These are phyloP conservation scores for Paraphoma chrysanthemicola DNA, from an alignment of 2,329 filamentous ascomycete species.

Conservation along the genomic window DNA sequence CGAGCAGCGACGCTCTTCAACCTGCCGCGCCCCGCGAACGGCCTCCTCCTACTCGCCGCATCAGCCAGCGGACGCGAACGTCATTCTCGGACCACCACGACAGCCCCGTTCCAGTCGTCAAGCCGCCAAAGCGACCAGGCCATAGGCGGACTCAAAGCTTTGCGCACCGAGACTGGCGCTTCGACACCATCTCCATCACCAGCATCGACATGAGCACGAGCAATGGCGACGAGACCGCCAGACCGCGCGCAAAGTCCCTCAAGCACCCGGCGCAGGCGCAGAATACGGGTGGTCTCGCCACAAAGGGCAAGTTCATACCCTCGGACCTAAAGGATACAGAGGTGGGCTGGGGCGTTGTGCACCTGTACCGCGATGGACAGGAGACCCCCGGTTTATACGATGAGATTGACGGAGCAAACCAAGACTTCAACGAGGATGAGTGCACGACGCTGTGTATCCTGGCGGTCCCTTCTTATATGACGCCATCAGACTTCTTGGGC, in stretches of 20 bases:
- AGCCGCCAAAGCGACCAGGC: constrained; percentile 43
- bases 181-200: constrained; percentile 78
- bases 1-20: constrained; percentile 31
- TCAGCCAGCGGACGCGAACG: constrained; percentile 42
- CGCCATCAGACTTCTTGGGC: constrained; percentile 86
- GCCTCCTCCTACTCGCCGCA: constrained; percentile 25
- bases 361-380: constrained; percentile 86
- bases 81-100: constrained; percentile 46
- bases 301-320: constrained; percentile 80
- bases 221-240: constrained; percentile 39
- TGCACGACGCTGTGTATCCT: constrained; percentile 92
- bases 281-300: constrained; percentile 67
- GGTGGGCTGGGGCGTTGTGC: constrained; percentile 89
- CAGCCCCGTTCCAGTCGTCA: constrained; percentile 43
- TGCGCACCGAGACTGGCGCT: constrained; percentile 73
- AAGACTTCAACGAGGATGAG: constrained; percentile 61
- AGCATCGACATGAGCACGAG: constrained; percentile 74
- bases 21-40: constrained; percentile 23
- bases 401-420: constrained; percentile 47
- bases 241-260: constrained; percentile 39
- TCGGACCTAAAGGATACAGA: constrained; percentile 76
- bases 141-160: constrained; percentile 36
- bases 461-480: constrained; percentile 92
- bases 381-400: constrained; percentile 71
- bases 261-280: constrained; percentile 54